Conservation (phyloP, 371 early-diverging fungal species). For the Mortierella sp. region DNA sequence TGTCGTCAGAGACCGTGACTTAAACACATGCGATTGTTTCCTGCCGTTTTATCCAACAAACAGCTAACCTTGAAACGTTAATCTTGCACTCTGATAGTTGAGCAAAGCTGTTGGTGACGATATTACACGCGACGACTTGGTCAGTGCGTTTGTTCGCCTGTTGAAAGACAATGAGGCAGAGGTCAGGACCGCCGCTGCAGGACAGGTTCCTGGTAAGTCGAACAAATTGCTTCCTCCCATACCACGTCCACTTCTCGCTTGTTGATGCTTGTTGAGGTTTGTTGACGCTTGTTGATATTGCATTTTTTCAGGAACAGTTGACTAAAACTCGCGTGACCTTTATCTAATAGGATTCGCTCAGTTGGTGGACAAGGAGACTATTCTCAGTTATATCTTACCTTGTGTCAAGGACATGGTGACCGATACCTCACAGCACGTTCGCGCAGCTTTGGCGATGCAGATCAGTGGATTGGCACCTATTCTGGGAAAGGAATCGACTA, state of each 20-base stretch:
- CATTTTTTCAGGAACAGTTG: too few species aligned
- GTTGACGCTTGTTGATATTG: too few species aligned
- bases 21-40: not conserved
- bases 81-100: constrained; percentile 63
- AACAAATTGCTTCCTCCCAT: too few species aligned
- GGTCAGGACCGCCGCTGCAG: constrained; percentile 94
- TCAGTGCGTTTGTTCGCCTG: constrained; percentile 82
- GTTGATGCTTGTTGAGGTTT: too few species aligned
- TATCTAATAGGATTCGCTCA: constrained; percentile 80
- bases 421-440: constrained; percentile 96
- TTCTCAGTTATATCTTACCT: constrained; percentile 89
- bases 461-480: constrained; percentile 96
- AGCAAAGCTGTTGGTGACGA: constrained; percentile 86
- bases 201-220: constrained; percentile 85
- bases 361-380: constrained; percentile 83
- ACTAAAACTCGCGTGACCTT: too few species aligned
- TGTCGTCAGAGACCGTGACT: too few species aligned
- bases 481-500: constrained; percentile 96
- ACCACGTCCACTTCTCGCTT: too few species aligned
- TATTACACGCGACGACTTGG: constrained; percentile 82
- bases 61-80: too few species aligned
- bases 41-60: too few species aligned
- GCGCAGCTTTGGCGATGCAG: constrained; percentile 96
- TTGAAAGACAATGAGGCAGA: constrained; percentile 97
- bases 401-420: constrained; percentile 92